These are phyloP conservation scores for Choiromyces venosus DNA, from an alignment of 495 filamentous ascomycete species.

Conservation along the genomic window DNA sequence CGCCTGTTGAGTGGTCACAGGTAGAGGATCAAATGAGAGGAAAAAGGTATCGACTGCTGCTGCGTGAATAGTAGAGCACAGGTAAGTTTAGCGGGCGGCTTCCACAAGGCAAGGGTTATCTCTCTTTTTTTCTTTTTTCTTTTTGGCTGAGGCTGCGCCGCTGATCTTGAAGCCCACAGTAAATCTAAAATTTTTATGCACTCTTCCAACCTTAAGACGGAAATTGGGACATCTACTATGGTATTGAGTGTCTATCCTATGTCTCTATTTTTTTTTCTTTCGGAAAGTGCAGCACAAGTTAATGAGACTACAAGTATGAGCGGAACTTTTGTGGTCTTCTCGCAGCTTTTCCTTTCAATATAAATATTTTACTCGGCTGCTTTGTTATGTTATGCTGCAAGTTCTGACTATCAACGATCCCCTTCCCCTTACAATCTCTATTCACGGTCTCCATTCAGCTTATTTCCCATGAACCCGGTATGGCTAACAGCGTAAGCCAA, in stretches of 20 bases:
- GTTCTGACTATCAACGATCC: background rate
- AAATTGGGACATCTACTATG: background rate
- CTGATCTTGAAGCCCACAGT: background rate
- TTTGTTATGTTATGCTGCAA: background rate
- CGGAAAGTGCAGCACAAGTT: background rate
- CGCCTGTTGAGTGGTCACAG: background rate
- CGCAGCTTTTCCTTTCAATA: background rate
- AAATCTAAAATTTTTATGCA: background rate
- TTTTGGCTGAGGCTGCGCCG: background rate
- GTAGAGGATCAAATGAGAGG: background rate
- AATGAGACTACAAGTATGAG: background rate
- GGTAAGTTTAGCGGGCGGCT: background rate
- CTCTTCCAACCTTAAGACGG: background rate
- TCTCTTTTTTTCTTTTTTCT: background rate
- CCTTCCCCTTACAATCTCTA: background rate
- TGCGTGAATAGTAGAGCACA: background rate
- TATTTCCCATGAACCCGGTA: background rate
- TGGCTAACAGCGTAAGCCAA: background rate
- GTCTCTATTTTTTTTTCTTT: background rate
- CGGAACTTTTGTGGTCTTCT: background rate
- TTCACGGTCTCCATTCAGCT: background rate
- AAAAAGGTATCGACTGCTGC: background rate
- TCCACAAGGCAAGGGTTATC: conserved; percentile 1
- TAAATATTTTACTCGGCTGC: background rate
- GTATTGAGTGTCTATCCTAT: background rate